Base-by-base conservation (phyloP, 768 basidiomycete genomes). In the Leucogyrophana mollusca region DNA sequence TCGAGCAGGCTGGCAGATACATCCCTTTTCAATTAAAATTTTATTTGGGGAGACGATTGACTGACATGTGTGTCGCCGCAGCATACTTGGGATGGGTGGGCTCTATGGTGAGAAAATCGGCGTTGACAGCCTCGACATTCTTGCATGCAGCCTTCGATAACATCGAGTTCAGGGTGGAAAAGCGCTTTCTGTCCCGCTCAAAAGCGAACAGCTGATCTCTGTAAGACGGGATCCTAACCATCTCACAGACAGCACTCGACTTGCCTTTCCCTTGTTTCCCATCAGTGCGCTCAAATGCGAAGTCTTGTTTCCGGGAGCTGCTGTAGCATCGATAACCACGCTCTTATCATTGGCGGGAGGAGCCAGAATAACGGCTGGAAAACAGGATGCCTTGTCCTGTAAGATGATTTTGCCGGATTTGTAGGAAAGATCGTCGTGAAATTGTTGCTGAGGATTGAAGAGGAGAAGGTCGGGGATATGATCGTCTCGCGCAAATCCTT, bases 241-340 rank as follows among this genome's bases (percentile, higher is more conserved):
- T 48, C 9, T 4, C 4, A 25, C n/a, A 34, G 10, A n/a, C n/a
- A n/a, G n/a, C n/a, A n/a, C n/a, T n/a, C n/a, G n/a, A 36, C 22
- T 50, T 43, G 92, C 94, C 68, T 83, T 88, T 57, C 93, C 91
- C 61, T 79, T 77, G 54, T 85, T 86, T 14, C 72, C 61, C 88
- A 97, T 91, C 35, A 97, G 70, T 18, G 94, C 91, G 54, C 90
- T 88, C 18, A 98, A 67, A 65, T 95, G 92, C 7, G 93, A 88
- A 2, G 96, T 98, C 70, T 99, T 99, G 70, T 99, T 99, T 1
- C 96, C 96, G 0, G 96, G 96, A 1, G 96, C 96, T 33, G 94
- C 88, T 9, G 94, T 98, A 10, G 92, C 94, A 65, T 98, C 95
- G 33, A 97, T 87, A 23, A 93, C 89, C 38, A 77, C 72, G 44